A percentile compares a stretch with the other conserved stretches of the same genome.
phyloP scores from a whole-genome alignment of 768 basidiomycete genomes.

The Mrakia frigida region DNA sequence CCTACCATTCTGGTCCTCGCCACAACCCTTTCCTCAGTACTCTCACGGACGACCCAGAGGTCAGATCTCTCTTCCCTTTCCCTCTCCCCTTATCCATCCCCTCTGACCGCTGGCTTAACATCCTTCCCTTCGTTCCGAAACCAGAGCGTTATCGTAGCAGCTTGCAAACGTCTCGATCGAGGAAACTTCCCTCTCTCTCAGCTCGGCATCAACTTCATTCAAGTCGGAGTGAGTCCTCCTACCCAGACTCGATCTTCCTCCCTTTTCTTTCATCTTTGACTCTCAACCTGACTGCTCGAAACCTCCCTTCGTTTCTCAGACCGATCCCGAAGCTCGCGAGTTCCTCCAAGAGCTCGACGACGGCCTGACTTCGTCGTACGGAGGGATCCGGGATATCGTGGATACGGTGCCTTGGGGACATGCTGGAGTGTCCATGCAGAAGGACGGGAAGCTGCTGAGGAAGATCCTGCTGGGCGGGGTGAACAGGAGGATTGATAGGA shows the following conservation, averaged over 20 bases:
- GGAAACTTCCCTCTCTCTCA: conserved; percentile 18
- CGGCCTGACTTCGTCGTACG: conserved; percentile 1
- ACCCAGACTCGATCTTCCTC: too few species aligned
- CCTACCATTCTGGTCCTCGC: not conserved
- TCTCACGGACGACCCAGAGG: conserved; percentile 18
- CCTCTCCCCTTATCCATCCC: not conserved
- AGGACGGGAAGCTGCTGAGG: conserved; percentile 25
- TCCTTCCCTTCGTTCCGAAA: not conserved
- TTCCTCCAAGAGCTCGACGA: conserved; percentile 26
- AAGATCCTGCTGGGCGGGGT: conserved; percentile 18
- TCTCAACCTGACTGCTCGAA: not conserved
- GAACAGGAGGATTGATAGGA: conserved; percentile 19
- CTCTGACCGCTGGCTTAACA: not conserved
- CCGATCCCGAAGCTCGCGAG: conserved; percentile 24
- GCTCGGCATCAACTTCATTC: conserved; percentile 25
- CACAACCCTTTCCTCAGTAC: conserved; percentile 27
- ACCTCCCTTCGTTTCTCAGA: not conserved
- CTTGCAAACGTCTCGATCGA: conserved; percentile 1
- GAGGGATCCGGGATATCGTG: conserved; percentile 19
- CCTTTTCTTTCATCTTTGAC: not conserved
- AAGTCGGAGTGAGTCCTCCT: conserved; percentile 6
- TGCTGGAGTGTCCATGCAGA: not conserved
- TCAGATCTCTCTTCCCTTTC: not conserved
- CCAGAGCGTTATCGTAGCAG: conserved; percentile 20
- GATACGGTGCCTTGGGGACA: conserved; percentile 5